Evolutionary conservation across 805 yeast species (phyloP).

Genomic region (Hanseniaspora hatyaiensis): DNA sequence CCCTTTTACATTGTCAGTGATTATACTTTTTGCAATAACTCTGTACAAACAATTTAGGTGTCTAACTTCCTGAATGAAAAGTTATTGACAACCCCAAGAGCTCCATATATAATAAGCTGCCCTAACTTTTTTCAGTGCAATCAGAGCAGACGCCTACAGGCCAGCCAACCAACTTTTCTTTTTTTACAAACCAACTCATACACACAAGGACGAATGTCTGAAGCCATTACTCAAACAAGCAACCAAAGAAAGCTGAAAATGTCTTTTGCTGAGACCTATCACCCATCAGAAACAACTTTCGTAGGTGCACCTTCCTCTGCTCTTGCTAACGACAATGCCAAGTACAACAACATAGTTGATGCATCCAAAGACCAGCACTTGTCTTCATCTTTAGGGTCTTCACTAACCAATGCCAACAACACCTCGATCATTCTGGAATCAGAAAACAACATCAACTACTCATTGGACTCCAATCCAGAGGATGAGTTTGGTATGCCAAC

Average conservation of each 20-base stretch:
- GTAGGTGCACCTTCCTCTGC: conserved; percentile 1
- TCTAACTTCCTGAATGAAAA: no score
- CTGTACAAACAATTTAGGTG: no score
- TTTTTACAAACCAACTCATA: no score
- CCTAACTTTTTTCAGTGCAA: no score
- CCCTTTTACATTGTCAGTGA: no score
- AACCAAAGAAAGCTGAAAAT: conserved; percentile 5
- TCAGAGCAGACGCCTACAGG: no score
- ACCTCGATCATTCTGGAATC: conserved; percentile 9
- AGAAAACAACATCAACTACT: background rate
- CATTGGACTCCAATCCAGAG: conserved; percentile 3
- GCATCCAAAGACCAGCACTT: background rate
- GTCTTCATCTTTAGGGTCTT: background rate
- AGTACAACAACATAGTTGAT: background rate
- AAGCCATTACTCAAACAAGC: no score
- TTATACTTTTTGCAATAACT: no score
- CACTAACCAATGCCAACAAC: background rate
- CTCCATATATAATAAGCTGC: no score
- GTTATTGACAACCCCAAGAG: no score
- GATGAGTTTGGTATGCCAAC: conserved; percentile 16
- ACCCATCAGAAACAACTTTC: conserved; percentile 4
- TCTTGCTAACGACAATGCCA: background rate
- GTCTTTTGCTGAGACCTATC: background rate
- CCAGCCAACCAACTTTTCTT: no score
- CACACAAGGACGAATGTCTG: no score